These are phyloP conservation scores for Solanum chiquidenum DNA, from an alignment of 257 asterid genomes.

Conservation along the genomic window DNA sequence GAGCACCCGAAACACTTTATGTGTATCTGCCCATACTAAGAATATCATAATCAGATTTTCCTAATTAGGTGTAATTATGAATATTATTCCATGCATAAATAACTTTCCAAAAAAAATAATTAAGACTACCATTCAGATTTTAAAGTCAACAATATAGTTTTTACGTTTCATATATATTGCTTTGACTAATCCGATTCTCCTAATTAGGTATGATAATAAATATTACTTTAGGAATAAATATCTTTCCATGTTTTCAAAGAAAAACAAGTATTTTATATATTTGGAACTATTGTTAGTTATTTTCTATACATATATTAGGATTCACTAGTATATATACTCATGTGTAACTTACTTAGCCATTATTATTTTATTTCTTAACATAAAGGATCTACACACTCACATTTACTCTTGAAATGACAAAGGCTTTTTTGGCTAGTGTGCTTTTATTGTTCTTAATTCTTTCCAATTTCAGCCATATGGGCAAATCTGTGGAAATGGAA, in stretches of 20 bases:
- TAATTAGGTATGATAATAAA: too few species aligned
- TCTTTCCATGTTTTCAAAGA: not conserved
- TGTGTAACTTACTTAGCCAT: not conserved
- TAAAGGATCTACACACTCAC: not conserved
- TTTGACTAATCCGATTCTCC: too few species aligned
- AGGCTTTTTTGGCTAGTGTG: not conserved
- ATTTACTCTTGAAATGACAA: not conserved
- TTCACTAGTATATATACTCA: not conserved
- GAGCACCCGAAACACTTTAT: not conserved
- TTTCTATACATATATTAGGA: not conserved
- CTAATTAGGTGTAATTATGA: too few species aligned
- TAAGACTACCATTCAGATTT: too few species aligned
- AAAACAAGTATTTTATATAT: not conserved
- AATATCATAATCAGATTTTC: not conserved
- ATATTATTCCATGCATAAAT: not conserved
- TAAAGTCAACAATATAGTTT: not conserved
- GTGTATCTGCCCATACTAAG: not conserved
- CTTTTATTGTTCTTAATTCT: not conserved
- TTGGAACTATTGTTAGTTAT: not conserved
- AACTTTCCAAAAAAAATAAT: too few species aligned
- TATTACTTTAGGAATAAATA: not conserved
- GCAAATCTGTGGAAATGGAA: not conserved
- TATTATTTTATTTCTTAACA: not conserved
- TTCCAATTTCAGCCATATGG: not conserved
- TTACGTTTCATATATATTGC: too few species aligned